Base-by-base conservation (phyloP, 805 yeast species). In the Pichia occidentalis region DNA sequence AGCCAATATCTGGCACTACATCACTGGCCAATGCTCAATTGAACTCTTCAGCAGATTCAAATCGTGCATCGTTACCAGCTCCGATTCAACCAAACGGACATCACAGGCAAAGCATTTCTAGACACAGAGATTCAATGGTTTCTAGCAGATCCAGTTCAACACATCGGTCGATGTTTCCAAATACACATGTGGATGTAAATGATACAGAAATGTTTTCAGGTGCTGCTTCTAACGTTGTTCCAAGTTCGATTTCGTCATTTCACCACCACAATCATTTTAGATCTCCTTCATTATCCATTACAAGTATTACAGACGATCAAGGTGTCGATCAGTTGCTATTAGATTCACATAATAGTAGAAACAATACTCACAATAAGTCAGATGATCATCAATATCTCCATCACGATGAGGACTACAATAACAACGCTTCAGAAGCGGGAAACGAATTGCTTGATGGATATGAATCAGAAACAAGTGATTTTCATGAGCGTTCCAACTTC, bases 131-230 rank as follows among this genome's bases (percentile, higher is more conserved):
- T 13, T 56, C 63, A 1, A 45, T 51, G 24, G 45, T 51, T 7
- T 57, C 63, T 1, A 35, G 29, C 27, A 52, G 46, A 7, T 34
- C 43, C 4, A 21, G 35, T 25, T 42, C 49, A 10, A 8, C 39
- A 27, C 11, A 26, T 24, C 16, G 22, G 24, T 6, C 30, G 21
- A 22, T 34, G 35, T 27, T 44, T 4, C 24, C 45, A 11, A 37
- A 30, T 12, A 44, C 41, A 11, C 56, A 52, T 39, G 48, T 60
- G 19, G 84, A 80, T 37, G 85, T 75, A 34, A 80, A 80, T 54
- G 75, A 64, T 50, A 68, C 75, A 14, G 94, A 83, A 55, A 75
- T 80, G 64, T 83, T 71, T 56, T 76, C 85, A 3, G 94, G 94
- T 36, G 88, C 83, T 1, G 81, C 83, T 1, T 73, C 83, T 3